Conservation (phyloP, 2,329 filamentous ascomycete species). For the Colletotrichum phormii region DNA sequence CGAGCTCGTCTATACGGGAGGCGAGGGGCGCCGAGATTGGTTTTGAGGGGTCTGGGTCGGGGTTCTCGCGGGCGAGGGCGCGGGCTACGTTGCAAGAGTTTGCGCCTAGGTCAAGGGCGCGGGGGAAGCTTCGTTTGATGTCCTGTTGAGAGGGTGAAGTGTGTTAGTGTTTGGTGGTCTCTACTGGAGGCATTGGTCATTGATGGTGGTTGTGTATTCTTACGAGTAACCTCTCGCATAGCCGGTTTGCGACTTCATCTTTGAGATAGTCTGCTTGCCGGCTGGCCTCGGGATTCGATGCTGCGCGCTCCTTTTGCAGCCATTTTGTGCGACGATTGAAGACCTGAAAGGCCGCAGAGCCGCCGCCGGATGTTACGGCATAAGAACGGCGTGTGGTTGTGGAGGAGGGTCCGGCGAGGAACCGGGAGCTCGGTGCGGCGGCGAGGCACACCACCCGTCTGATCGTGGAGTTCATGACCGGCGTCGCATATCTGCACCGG, state of each 20-base stretch:
- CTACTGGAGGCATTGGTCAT: background rate
- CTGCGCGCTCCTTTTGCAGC: constrained; percentile 90
- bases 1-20: constrained; percentile 77
- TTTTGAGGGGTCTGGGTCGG: constrained; percentile 68
- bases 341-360: constrained; percentile 84
- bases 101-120: constrained; percentile 91
- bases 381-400: constrained; percentile 65
- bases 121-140: constrained; percentile 88
- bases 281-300: constrained; percentile 75
- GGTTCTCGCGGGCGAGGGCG: constrained; percentile 78
- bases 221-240: constrained; percentile 88
- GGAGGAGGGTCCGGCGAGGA: constrained; percentile 4
- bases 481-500: constrained; percentile 30
- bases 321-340: constrained; percentile 92
- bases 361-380: constrained; percentile 81
- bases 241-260: constrained; percentile 86
- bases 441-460: constrained; percentile 28
- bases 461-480: constrained; percentile 32
- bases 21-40: constrained; percentile 75
- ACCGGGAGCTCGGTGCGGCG: constrained; percentile 14
- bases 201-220: constrained; percentile 19
- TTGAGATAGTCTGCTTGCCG: constrained; percentile 91
- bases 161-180: background rate
- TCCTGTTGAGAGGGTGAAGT: constrained; percentile 65
- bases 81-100: constrained; percentile 95